A percentile compares a stretch with the other conserved stretches of the same genome.
These are phyloP conservation scores for Xerocomus cyaneibrunnescens DNA, from an alignment of 1,284 basidiomycete genomes.

Conservation along the genomic window DNA sequence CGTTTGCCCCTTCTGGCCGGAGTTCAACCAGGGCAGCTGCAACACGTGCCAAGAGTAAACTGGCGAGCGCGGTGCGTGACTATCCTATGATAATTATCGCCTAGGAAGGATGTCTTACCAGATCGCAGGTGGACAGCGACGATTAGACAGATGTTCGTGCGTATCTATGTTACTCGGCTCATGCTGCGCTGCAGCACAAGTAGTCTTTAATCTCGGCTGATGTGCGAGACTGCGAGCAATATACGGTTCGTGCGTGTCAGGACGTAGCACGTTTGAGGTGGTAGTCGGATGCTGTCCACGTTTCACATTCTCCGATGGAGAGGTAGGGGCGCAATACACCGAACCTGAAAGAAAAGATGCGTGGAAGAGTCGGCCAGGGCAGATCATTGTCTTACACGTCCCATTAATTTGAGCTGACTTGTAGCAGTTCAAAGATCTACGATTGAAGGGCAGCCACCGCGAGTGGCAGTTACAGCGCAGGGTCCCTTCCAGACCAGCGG, in stretches of 20 bases:
- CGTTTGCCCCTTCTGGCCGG: conserved; percentile 60
- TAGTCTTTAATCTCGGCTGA: too few species aligned
- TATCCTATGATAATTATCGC: neutral
- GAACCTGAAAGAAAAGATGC: neutral
- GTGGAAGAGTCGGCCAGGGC: neutral
- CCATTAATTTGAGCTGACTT: neutral
- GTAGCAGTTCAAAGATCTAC: neutral
- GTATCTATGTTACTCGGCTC: neutral
- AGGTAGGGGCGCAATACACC: neutral
- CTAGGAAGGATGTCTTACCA: neutral
- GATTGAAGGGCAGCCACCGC: neutral
- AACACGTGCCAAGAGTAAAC: conserved; percentile 53
- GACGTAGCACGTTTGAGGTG: too few species aligned
- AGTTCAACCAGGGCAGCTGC: conserved; percentile 57
- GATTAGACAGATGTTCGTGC: conserved; percentile 20
- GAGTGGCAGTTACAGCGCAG: neutral
- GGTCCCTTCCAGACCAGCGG: neutral
- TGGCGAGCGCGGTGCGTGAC: conserved; percentile 36
- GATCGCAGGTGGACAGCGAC: conserved; percentile 31
- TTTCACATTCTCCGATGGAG: neutral
- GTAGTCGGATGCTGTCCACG: too few species aligned
- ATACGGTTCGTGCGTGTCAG: too few species aligned
- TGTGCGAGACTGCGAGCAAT: neutral
- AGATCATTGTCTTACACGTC: too few species aligned
- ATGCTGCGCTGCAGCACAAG: neutral